Conservation (phyloP, 768 basidiomycete genomes). For the Rhizopogon rudus region DNA sequence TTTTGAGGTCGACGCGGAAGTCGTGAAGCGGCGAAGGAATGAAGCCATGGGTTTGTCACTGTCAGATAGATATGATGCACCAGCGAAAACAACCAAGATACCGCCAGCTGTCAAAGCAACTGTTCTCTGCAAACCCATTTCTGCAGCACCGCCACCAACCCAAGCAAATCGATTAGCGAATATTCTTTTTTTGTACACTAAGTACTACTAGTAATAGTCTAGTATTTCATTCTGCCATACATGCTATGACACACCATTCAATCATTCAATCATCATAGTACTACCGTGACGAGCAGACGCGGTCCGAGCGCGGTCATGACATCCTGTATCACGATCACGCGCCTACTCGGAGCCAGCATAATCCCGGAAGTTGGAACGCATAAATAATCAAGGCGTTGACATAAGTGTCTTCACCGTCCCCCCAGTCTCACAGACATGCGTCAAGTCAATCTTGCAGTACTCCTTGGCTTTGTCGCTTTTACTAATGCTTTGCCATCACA, state of each 20-base stretch:
- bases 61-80: conserved; percentile 1
- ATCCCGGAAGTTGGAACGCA: neutral
- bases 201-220: too few relatives aligned
- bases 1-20: neutral
- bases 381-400: neutral
- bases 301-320: too few relatives aligned
- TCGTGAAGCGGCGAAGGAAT: conserved; percentile 1
- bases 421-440: neutral
- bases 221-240: too few relatives aligned
- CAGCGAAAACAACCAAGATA: neutral
- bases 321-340: too few relatives aligned
- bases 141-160: neutral
- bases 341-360: neutral
- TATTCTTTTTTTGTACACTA: too few relatives aligned
- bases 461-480: neutral
- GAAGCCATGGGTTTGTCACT: neutral
- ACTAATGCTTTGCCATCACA: neutral
- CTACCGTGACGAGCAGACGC: too few relatives aligned
- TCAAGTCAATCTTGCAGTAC: neutral
- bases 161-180: neutral
- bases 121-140: neutral
- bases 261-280: too few relatives aligned
- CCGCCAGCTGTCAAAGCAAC: neutral
- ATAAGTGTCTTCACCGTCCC: neutral
- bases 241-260: too few relatives aligned